Evolutionary conservation across 306 rosid species (phyloP), one percentile per base, ranked within the genome.

Genomic region (Prunus mongolica): DNA sequence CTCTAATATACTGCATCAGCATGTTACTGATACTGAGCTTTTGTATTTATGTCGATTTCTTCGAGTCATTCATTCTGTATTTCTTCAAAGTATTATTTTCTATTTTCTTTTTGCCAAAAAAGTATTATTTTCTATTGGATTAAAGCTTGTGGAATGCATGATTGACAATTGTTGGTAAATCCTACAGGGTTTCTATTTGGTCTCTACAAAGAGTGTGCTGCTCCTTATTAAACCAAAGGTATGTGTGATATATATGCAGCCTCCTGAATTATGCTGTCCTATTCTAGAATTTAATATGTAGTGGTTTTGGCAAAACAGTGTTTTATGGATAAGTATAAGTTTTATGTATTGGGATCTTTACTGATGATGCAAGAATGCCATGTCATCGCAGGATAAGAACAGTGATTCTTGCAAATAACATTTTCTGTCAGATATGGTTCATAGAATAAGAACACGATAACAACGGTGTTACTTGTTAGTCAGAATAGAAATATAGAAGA

Each of bases 151-250:
- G 51, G 56, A 34, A 65, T 38, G 77, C 78, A 9, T 61, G 65
- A 66, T 32, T 72, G 3, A 71, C 51, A 64, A 34, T 77, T 41
- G 67, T 70, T 65, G 73, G 22, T 19, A 45, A 46, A 58, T 52
- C 60, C 57, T 44, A 57, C 44, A 24, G 56, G 16, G 62, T 50
- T 69, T 76, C 82, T 88, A 72, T 91, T 91, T 65, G 93, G 95
- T 75, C 83, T 86, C 50, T 82, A 88, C 74, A 70, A 70, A 61
- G 73, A 88, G 78, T 67, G 87, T 38, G 44, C 38, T 91, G 64
- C 85, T 82, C 76, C 67, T 76, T 77, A 88, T 91, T 71, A 83
- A 50, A 68, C 89, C 95, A 5, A 72, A 67, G 93, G 95, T 91
- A 80, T 38, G 24, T 57, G 13, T 24, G 32, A 41, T 57, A 57